Conservation (phyloP, 2,329 filamentous ascomycete species). For the Zalaria obscura region DNA sequence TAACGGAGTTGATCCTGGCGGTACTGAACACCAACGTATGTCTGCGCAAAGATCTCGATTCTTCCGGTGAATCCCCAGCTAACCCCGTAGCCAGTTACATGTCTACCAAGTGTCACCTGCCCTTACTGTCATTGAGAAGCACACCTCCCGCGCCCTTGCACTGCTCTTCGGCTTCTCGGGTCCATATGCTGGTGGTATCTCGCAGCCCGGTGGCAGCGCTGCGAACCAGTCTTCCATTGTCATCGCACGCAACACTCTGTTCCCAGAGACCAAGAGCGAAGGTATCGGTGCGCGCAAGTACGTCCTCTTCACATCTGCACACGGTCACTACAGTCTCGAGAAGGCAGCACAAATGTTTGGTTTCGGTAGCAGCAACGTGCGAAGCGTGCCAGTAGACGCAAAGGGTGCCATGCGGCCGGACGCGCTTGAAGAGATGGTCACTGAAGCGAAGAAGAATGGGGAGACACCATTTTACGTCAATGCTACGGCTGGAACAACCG, state of each 20-base stretch:
- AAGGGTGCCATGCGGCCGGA: conserved; percentile 56
- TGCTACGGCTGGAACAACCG: conserved; percentile 87
- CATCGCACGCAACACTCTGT: conserved; percentile 75
- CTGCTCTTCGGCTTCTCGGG: conserved; percentile 62
- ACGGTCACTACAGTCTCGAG: conserved; percentile 89
- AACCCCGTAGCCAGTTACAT: conserved; percentile 47
- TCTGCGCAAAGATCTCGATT: conserved; percentile 1
- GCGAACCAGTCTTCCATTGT: conserved; percentile 79
- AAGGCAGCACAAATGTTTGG: conserved; percentile 89
- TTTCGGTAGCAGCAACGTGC: conserved; percentile 61
- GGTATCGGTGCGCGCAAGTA: conserved; percentile 57
- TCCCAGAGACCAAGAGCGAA: conserved; percentile 57
- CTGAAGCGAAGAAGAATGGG: conserved; percentile 47
- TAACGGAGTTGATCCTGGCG: conserved; percentile 71
- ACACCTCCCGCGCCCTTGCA: conserved; percentile 59
- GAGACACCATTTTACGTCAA: conserved; percentile 89
- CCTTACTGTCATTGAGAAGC: conserved; percentile 76
- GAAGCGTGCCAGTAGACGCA: conserved; percentile 58
- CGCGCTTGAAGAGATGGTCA: conserved; percentile 49
- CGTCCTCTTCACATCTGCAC: conserved; percentile 73
- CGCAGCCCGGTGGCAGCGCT: conserved; percentile 65
- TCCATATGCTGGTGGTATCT: conserved; percentile 55
- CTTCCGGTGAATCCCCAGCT: neutral
- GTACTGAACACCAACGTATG: conserved; percentile 78
- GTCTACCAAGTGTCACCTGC: conserved; percentile 90